Evolutionary conservation across 2,329 filamentous ascomycete genomes (phyloP), one percentile per base, ranked within the genome.

Genomic region (Botrytis sinoallii): DNA sequence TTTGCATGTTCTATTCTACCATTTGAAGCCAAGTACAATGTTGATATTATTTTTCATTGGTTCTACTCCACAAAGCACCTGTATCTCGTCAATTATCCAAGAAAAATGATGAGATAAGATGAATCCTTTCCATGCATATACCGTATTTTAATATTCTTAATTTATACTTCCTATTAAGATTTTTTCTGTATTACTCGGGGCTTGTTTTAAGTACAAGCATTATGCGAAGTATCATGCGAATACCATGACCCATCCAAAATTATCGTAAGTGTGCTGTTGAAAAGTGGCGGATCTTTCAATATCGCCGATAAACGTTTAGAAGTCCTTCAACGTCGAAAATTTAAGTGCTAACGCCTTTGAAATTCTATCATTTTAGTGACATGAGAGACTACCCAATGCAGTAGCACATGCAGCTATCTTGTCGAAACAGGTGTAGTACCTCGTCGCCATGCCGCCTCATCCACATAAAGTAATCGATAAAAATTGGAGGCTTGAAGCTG

Each of bases 401-500:
- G 71, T 68, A 69, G 48, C 52, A 69, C 64, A 73, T 73, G 71
- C 64, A 73, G 64, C 64, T 46, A 8, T 69, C 38, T 61, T 40
- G 44, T 69, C 46, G n/a, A 69, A 69, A 61, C 52, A 69, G 64
- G 71, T 69, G 64, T 55, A 61, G 71, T 73, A 66, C 71, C 64
- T 73, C 71, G 66, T 71, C 59, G 66, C 67, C 59, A 70, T 71
- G 72, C 72, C 65, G 72, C 66, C 64, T 14, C 59, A 57, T 73
- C 72, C 65, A 73, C 67, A 44, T 73, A 70, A 52, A 73, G 72
- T 70, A 71, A 73, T 73, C 72, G 67, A 59, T 73, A 73, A 73
- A 55, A 73, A 25, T 48, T 60, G 52, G 55, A 63, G 64, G 71
- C 64, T 69, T 61, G 52, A 73, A 73, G 64, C 71, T 69, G 64